Evolutionary conservation across 1,139 yeast genomes (phyloP).

Genomic region (Lodderomyces orthopsilosis): DNA sequence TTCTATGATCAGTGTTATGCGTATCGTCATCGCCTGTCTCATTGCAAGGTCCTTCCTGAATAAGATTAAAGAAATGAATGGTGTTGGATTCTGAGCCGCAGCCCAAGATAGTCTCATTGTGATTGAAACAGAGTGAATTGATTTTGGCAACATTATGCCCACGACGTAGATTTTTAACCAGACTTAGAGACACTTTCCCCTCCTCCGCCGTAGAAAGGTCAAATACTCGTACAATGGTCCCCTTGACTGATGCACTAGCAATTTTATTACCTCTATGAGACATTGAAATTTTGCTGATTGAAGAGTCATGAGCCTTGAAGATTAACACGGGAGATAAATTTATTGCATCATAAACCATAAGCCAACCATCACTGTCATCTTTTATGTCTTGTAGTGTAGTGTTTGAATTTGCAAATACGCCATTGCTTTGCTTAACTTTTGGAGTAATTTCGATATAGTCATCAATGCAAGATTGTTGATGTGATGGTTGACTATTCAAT

Average conservation of each 20-base stretch:
- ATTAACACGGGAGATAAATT: constrained; percentile 53
- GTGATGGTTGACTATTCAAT: not conserved
- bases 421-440: constrained; percentile 2
- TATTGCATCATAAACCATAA: constrained; percentile 60
- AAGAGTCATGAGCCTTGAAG: constrained; percentile 58
- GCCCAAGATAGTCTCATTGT: constrained; percentile 51
- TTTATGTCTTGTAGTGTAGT: constrained; percentile 28
- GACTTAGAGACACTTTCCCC: constrained; percentile 20
- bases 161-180: constrained; percentile 57
- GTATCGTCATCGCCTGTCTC: constrained; percentile 12
- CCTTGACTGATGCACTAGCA: constrained; percentile 70
- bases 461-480: not conserved
- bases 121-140: constrained; percentile 53
- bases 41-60: not conserved
- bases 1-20: constrained; percentile 10
- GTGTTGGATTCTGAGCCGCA: constrained; percentile 70
- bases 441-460: constrained; percentile 5
- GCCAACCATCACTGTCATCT: constrained; percentile 35
- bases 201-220: constrained; percentile 15
- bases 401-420: constrained; percentile 10
- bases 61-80: constrained; percentile 58
- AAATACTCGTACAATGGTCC: constrained; percentile 65
- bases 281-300: constrained; percentile 44
- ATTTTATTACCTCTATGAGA: constrained; percentile 52
- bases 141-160: constrained; percentile 65